A percentile compares a stretch with the other conserved stretches of the same genome.
Conservation (phyloP, 108 stramenopile genomes). For the Fragilariopsis cylindrus region DNA sequence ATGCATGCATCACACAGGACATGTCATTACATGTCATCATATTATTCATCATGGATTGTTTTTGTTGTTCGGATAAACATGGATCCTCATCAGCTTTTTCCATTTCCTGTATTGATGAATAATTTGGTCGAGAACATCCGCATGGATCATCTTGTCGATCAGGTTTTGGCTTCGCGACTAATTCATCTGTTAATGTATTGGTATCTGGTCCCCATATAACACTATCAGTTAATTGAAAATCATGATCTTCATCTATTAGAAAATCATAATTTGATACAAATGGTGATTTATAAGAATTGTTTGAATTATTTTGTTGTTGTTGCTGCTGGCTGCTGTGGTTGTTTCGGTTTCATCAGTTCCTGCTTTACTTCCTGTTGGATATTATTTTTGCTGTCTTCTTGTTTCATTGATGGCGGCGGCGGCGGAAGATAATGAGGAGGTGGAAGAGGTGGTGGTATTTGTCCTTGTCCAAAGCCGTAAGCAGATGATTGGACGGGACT, state of each 20-base stretch:
- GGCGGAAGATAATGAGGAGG: no score
- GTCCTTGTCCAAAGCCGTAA: no score
- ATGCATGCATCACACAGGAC: slow-evolving; percentile 67
- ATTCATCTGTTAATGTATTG: slow-evolving; percentile 16
- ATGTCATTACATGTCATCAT: slow-evolving; percentile 26
- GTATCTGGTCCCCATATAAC: slow-evolving; percentile 28
- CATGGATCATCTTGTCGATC: slow-evolving; percentile 33
- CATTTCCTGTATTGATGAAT: slow-evolving; percentile 5
- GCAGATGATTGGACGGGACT: no score
- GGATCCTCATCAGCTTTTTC: not conserved
- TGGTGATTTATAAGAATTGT: not conserved
- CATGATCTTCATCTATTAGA: slow-evolving; percentile 21
- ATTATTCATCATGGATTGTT: not conserved
- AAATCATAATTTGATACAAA: slow-evolving; percentile 17
- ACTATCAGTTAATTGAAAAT: slow-evolving; percentile 31
- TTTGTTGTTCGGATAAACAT: no score
- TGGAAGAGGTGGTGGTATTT: no score
- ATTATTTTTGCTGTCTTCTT: no score
- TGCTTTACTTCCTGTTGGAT: no score
- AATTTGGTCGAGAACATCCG: slow-evolving; percentile 15
- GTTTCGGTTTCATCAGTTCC: no score
- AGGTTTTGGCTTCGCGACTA: slow-evolving; percentile 25
- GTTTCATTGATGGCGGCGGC: no score
- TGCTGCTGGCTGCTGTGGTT: no score
- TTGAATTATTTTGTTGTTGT: not conserved